phyloP scores from a whole-genome alignment of 2,329 filamentous ascomycete species.

The Penicillium concentricum region DNA sequence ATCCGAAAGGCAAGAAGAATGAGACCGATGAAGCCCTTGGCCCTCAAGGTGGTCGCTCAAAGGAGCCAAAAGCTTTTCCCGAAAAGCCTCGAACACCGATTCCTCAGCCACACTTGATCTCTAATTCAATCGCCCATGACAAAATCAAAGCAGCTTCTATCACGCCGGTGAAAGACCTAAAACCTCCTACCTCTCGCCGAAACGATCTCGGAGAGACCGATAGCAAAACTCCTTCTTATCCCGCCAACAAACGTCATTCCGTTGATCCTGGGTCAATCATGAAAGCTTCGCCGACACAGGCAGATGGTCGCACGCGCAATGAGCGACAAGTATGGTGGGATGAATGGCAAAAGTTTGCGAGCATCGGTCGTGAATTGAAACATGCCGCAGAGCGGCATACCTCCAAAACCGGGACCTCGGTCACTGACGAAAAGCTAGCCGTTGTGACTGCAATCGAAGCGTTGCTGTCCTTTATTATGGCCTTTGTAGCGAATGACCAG shows the following conservation, averaged over 20 bases:
- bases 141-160: conserved; percentile 30
- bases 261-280: conserved; percentile 24
- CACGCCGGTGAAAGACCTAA: conserved; percentile 47
- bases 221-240: conserved; percentile 39
- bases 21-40: conserved; percentile 28
- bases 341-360: conserved; percentile 43
- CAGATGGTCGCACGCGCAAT: conserved; percentile 29
- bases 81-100: conserved; percentile 41
- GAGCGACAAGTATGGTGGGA: conserved; percentile 46
- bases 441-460: conserved; percentile 45
- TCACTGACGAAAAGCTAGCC: conserved; percentile 37
- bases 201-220: conserved; percentile 42
- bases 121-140: conserved; percentile 31
- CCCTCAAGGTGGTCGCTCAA: conserved; percentile 36
- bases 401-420: conserved; percentile 30
- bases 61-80: conserved; percentile 30
- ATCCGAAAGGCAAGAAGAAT: conserved; percentile 18
- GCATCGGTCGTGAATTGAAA: conserved; percentile 48
- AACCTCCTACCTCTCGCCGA: conserved; percentile 37
- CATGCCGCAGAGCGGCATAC: conserved; percentile 43
- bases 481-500: conserved; percentile 46
- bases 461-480: conserved; percentile 49
- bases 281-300: conserved; percentile 31
- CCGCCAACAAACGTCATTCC: conserved; percentile 29
- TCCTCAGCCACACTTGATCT: conserved; percentile 31